Evolutionary conservation across 208 protist species (phyloP).

Genomic region (Herpetomonas muscarum): DNA sequence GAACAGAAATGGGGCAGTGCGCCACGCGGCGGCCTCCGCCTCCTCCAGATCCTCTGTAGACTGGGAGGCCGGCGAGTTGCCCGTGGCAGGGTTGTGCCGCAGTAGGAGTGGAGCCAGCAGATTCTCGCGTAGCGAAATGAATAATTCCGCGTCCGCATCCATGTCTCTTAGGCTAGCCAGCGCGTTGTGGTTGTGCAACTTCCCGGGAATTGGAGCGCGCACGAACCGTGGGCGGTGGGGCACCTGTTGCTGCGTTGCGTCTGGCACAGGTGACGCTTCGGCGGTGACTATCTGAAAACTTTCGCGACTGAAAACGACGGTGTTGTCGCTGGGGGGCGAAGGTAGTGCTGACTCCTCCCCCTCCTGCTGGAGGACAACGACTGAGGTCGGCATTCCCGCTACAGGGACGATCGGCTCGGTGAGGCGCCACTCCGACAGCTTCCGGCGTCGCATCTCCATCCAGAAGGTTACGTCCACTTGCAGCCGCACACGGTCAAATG

Average conservation of each 20-base stretch:
- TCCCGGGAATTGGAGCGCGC: conserved; percentile 11
- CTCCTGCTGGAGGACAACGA: conserved; percentile 14
- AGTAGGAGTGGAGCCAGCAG: conserved; percentile 25
- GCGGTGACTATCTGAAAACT: background rate
- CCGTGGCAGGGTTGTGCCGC: conserved; percentile 5
- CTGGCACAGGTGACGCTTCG: background rate
- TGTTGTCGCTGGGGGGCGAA: background rate
- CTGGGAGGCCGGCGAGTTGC: conserved; percentile 4
- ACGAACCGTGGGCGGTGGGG: background rate
- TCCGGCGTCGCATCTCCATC: conserved; percentile 45
- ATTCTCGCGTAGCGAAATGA: conserved; percentile 10
- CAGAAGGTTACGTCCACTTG: conserved; percentile 62
- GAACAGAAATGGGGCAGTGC: conserved; percentile 31
- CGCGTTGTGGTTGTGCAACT: conserved; percentile 38
- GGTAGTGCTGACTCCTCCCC: conserved; percentile 11
- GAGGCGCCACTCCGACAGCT: conserved; percentile 53
- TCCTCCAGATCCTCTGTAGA: conserved; percentile 16
- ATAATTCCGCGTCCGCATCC: conserved; percentile 14
- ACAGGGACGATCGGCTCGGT: conserved; percentile 38
- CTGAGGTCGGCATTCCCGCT: conserved; percentile 17
- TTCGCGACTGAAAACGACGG: background rate
- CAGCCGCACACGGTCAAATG: conserved; percentile 28
- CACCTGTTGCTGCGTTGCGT: no score
- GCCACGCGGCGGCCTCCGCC: conserved; percentile 14
- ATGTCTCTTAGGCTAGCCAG: conserved; percentile 13